Base-by-base conservation (phyloP, 108 stramenopile species). In the Nitzschia palea region DNA sequence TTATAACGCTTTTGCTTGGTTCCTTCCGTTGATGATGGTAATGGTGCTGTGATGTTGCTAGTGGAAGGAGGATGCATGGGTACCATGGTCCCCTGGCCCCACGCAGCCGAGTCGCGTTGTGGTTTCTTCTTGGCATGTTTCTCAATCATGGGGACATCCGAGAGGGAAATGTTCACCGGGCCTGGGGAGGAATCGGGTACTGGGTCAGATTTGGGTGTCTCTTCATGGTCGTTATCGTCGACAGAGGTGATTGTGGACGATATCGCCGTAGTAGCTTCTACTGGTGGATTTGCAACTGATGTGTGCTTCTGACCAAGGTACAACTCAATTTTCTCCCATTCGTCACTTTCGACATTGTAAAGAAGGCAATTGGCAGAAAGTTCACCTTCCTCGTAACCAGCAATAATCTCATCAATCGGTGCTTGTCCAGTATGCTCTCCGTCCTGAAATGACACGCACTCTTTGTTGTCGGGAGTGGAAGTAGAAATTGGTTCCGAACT, bases 41-140 rank as follows among this genome's bases (percentile, higher is more conserved):
- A 4, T 8, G 4, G 26, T 28, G 22, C 47, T 10, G 8, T 4
- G 4, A 48, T 20, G 47, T 12, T 20, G n/a, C 8, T 48, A n/a
- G 17, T 34, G 17, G 44, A 58, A 4, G 18, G 1, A 29, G 62
- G 44, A 15, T 62, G 23, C 34, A 65, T 30, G 1, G 65, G 20
- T n/a, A 67, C 50, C 44, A 34, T 68, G 22, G 20, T 43, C 28
- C 67, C 79, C 61, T 87, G 80, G 4, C 90, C 90, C 90, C 90
- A 91, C 28, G 69, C 68, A 0, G 81, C 70, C 20, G 60, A 58
- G 44, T 86, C 84, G 25, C 90, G 82, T 63, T 79, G 74, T 20
- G 90, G 90, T 37, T 91, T 91, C 65, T 88, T 90, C 76, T 78
- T 84, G 29, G 87, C 83, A 29, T 84, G 60, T 50, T 81, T 85